These are phyloP conservation scores for Tetracladium marchalianum DNA, from an alignment of 495 filamentous ascomycete species.

Conservation along the genomic window DNA sequence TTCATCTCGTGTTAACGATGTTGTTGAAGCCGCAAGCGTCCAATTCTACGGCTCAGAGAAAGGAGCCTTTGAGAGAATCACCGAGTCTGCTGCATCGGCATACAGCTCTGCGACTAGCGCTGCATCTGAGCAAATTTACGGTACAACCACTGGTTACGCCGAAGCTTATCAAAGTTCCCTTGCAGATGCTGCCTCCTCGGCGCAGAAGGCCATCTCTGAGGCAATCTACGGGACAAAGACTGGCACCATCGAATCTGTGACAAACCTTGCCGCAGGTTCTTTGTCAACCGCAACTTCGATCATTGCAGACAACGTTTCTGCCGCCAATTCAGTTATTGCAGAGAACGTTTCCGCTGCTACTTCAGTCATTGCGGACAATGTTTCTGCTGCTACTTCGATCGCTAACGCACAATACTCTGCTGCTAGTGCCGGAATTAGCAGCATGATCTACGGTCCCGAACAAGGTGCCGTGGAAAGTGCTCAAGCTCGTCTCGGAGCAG, in stretches of 20 bases:
- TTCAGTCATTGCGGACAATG: constrained; percentile 10
- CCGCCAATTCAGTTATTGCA: constrained; percentile 14
- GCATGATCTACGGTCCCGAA: constrained; percentile 15
- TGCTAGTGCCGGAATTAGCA: constrained; percentile 16
- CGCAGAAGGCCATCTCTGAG: constrained; percentile 36
- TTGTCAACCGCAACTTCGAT: constrained; percentile 13
- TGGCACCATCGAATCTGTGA: constrained; percentile 14
- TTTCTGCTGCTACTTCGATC: constrained; percentile 32
- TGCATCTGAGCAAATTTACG: constrained; percentile 46
- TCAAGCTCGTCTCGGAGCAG: constrained; percentile 13
- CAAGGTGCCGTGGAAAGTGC: constrained; percentile 22
- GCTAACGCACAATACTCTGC: constrained; percentile 33
- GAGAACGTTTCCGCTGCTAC: constrained; percentile 16
- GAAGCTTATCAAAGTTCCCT: constrained; percentile 38
- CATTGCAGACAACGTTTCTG: constrained; percentile 11
- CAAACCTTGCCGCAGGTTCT: constrained; percentile 8
- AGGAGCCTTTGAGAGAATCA: constrained; percentile 36
- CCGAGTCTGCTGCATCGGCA: constrained; percentile 23
- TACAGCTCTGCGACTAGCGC: constrained; percentile 38
- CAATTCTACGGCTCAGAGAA: constrained; percentile 51
- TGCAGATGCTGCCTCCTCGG: constrained; percentile 38
- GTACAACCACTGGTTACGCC: constrained; percentile 37
- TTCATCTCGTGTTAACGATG: constrained; percentile 44
- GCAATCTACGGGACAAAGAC: constrained; percentile 41
- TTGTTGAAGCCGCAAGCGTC: constrained; percentile 48